Percentiles rank a stretch among this genome's conserved stretches.
These are phyloP conservation scores for Cyathus striatus DNA, from an alignment of 768 basidiomycete species.

Conservation along the genomic window DNA sequence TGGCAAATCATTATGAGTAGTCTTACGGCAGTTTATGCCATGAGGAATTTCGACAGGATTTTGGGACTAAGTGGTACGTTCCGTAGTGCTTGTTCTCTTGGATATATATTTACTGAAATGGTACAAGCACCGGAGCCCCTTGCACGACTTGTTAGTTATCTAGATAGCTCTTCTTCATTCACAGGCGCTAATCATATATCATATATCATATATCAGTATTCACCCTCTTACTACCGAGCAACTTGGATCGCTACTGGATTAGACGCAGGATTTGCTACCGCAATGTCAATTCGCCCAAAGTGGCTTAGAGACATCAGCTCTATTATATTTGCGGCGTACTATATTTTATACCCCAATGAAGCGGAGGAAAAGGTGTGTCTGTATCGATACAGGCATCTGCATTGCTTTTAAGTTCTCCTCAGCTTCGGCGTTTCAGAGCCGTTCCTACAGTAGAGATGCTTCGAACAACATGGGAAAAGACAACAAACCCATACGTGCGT, in stretches of 20 bases:
- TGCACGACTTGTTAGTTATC: slow-evolving; percentile 66
- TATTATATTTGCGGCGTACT: slow-evolving; percentile 83
- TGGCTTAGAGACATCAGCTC: slow-evolving; percentile 89
- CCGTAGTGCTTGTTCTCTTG: slow-evolving; percentile 1
- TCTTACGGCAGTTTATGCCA: slow-evolving; percentile 77
- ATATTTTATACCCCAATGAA: slow-evolving; percentile 80
- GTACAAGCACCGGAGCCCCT: slow-evolving; percentile 95
- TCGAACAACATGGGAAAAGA: slow-evolving; percentile 95
- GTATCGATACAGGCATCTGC: slow-evolving; percentile 52
- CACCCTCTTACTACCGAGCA: slow-evolving; percentile 89
- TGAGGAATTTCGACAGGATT: slow-evolving; percentile 81
- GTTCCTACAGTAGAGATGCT: slow-evolving; percentile 96
- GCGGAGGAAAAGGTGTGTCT: slow-evolving; percentile 86
- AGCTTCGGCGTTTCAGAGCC: slow-evolving; percentile 90
- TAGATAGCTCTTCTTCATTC: not conserved
- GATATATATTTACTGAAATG: slow-evolving; percentile 3
- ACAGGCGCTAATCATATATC: not conserved
- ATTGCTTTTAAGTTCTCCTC: slow-evolving; percentile 1
- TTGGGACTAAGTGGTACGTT: slow-evolving; percentile 73
- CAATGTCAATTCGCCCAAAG: slow-evolving; percentile 87
- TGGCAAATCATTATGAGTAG: slow-evolving; percentile 92
- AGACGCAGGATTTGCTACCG: slow-evolving; percentile 97
- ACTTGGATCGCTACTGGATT: slow-evolving; percentile 92
- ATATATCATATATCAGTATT: slow-evolving; percentile 81
- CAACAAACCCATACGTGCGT: slow-evolving; percentile 83